phyloP scores from a whole-genome alignment of 2,329 filamentous ascomycete species.

The Dactylellina cionopaga region DNA sequence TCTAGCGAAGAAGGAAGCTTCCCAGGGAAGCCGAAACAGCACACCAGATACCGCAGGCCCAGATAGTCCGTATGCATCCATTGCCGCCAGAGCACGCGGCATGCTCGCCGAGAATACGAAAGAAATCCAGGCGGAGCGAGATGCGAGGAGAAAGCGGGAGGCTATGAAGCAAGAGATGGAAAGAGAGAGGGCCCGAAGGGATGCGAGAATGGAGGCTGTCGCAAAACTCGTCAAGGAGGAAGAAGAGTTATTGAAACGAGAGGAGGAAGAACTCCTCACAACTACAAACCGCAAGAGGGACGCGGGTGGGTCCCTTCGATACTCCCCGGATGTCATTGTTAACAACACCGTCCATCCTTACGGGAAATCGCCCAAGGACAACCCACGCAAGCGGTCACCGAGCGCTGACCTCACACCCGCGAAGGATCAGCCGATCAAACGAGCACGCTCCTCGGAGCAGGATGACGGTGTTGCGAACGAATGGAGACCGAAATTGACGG shows the following conservation, averaged over 20 bases:
- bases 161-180: slow-evolving; percentile 33
- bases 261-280: slow-evolving; percentile 31
- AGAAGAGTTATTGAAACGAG: slow-evolving; percentile 2
- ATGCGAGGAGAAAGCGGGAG: slow-evolving; percentile 28
- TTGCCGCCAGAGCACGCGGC: slow-evolving; percentile 32
- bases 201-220: slow-evolving; percentile 41
- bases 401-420: slow-evolving; percentile 15
- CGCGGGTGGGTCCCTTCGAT: slow-evolving; percentile 34
- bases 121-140: slow-evolving; percentile 31
- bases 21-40: slow-evolving; percentile 35
- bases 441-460: slow-evolving; percentile 37
- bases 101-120: slow-evolving; percentile 35
- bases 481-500: slow-evolving; percentile 22
- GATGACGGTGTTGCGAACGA: slow-evolving; percentile 2
- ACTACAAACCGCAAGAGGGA: slow-evolving; percentile 34
- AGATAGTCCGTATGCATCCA: slow-evolving; percentile 18
- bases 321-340: slow-evolving; percentile 31
- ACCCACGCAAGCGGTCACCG: slow-evolving; percentile 33
- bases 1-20: slow-evolving; percentile 32
- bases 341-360: slow-evolving; percentile 35
- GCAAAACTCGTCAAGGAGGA: slow-evolving; percentile 39
- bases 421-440: slow-evolving; percentile 21
- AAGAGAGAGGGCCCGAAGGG: slow-evolving; percentile 28
- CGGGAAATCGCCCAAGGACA: slow-evolving; percentile 6
- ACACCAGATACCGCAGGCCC: slow-evolving; percentile 24